A percentile compares a stretch with the other conserved stretches of the same genome.
phyloP scores from a whole-genome alignment of 345 rosid genomes.

The Tarenaya hassleriana region DNA sequence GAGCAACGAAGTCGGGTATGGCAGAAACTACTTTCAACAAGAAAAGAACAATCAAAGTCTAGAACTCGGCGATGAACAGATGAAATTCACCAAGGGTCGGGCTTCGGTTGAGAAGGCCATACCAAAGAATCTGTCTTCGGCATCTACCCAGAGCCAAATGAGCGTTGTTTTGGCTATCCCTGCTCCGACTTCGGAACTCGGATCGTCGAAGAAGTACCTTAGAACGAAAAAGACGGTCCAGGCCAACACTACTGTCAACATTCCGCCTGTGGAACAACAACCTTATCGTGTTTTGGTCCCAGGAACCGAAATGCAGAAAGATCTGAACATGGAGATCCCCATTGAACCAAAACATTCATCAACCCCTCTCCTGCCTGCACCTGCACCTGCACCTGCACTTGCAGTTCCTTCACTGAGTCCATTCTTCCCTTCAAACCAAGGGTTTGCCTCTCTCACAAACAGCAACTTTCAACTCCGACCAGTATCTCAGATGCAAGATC shows the following conservation, averaged over 20 bases:
- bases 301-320: slow-evolving; percentile 16
- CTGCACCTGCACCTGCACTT: too few species aligned
- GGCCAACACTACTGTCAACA: slow-evolving; percentile 17
- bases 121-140: too few species aligned
- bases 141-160: slow-evolving; percentile 2
- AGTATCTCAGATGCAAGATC: slow-evolving; percentile 20
- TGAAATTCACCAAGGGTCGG: background rate
- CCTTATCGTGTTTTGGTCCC: background rate
- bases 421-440: slow-evolving; percentile 20
- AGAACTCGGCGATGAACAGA: slow-evolving; percentile 5
- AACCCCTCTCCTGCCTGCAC: too few species aligned
- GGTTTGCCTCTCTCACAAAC: slow-evolving; percentile 7
- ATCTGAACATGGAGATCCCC: slow-evolving; percentile 15
- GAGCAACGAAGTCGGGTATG: slow-evolving; percentile 5
- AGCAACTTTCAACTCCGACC: slow-evolving; percentile 19
- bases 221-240: slow-evolving; percentile 16
- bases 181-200: slow-evolving; percentile 18
- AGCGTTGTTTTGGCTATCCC: slow-evolving; percentile 25
- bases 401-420: slow-evolving; percentile 14
- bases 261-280: background rate
- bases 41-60: background rate
- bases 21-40: slow-evolving; percentile 12
- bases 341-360: slow-evolving; percentile 11
- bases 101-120: background rate
- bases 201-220: too few species aligned